Base-by-base conservation (phyloP, 2,329 filamentous ascomycete species). In the Dactylellina leptospora region DNA sequence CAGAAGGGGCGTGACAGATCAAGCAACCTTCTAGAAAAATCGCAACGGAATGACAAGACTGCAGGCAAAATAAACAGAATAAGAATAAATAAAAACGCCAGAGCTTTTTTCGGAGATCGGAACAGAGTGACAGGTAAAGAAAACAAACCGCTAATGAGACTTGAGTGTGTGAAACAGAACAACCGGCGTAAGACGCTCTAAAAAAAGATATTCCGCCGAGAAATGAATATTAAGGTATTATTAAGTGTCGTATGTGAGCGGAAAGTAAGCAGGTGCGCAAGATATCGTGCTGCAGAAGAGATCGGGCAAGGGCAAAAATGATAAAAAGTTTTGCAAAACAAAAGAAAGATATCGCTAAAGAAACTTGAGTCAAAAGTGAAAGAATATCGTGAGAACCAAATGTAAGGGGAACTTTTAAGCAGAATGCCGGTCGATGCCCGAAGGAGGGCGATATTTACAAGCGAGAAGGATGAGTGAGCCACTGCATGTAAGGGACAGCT, bases 1-100 rank as follows among this genome's bases (percentile, higher is more conserved):
- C 53, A 45, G 9, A 55, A 25, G 27, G 27, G 56, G 47, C n/a
- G 40, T 11, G 1, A 58, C 58, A 53, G 23, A 71, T 59, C 45
- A 16, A 64, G 68, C 25, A 72, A 64, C 59, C 59, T 72, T 72
- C 68, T 72, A 72, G 68, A 72, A 72, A 38, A n/a, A 28, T 40
- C 47, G 38, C n/a, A n/a, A n/a, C n/a, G n/a, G n/a, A n/a, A n/a
- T n/a, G n/a, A n/a, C n/a, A n/a, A n/a, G n/a, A n/a, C n/a, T n/a
- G n/a, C n/a, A 30, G 50, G 56, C 27, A 25, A n/a, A 30, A 42
- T 13, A 44, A 56, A 60, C 54, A 60, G 22, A 48, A 40, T 30
- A 51, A 51, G 55, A 56, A 45, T 58, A 71, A 22, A 20, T 22
- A 40, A 59, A 62, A 71, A 71, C 58, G 58, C 66, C 66, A 18